Conservation (phyloP, 495 filamentous ascomycete species). For the Chaetomidium leptoderma region DNA sequence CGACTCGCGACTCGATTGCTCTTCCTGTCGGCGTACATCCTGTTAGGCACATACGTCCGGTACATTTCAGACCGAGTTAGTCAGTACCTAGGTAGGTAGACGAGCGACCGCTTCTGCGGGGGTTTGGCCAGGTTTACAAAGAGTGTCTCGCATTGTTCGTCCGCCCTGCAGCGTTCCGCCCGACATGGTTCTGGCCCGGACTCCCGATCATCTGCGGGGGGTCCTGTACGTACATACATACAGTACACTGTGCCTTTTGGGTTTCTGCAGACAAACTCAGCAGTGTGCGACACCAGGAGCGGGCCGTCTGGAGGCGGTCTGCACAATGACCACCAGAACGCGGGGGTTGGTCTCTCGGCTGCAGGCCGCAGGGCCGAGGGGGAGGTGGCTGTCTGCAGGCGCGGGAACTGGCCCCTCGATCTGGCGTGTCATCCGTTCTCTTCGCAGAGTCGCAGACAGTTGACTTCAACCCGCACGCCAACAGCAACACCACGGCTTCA, state of each 20-base stretch:
- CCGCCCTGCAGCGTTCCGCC: not conserved
- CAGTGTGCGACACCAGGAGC: slow-evolving; percentile 13
- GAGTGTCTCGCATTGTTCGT: not conserved
- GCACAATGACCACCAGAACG: not conserved
- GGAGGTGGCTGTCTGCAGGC: slow-evolving; percentile 18
- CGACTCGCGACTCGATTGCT: not conserved
- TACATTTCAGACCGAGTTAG: no score
- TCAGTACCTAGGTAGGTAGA: no score
- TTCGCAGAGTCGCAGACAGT: not conserved
- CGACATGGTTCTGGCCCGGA: not conserved
- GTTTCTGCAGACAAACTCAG: not conserved
- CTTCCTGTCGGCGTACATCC: no score
- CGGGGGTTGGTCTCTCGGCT: slow-evolving; percentile 14
- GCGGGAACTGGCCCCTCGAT: slow-evolving; percentile 18
- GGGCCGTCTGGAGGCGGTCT: slow-evolving; percentile 11
- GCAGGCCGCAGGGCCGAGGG: slow-evolving; percentile 18
- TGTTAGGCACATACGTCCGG: no score
- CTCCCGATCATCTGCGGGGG: not conserved
- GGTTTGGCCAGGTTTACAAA: not conserved
- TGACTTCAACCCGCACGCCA: not conserved
- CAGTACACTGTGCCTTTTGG: not conserved
- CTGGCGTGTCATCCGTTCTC: slow-evolving; percentile 13
- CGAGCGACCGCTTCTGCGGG: not conserved
- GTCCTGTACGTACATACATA: not conserved
- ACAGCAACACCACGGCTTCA: not conserved